These are phyloP conservation scores for Capronia epimyces DNA, from an alignment of 2,329 filamentous ascomycete species.

Conservation along the genomic window DNA sequence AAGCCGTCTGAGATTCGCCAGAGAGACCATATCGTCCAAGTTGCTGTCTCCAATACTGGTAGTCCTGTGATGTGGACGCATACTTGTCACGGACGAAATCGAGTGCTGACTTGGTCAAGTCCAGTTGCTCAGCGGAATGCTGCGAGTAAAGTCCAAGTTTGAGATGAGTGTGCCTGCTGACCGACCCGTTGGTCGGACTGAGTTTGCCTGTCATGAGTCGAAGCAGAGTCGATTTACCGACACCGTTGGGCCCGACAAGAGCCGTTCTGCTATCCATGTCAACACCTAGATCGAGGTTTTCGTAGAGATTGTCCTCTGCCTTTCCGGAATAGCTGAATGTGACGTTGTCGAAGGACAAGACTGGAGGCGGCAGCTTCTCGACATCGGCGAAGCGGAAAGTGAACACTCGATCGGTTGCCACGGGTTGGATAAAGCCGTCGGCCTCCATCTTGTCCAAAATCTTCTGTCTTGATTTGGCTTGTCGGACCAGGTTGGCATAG, in stretches of 20 bases:
- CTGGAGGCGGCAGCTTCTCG: conserved; percentile 96
- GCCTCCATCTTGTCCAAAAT: conserved; percentile 99
- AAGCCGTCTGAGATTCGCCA: conserved; percentile 87
- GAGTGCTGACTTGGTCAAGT: conserved; percentile 93
- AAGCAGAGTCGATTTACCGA: conserved; percentile 94
- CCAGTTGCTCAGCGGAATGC: conserved; percentile 96
- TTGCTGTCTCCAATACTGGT: conserved; percentile 99
- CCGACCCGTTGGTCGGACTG: conserved; percentile 69
- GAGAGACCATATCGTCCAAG: conserved; percentile 89
- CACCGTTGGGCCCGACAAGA: conserved; percentile 96
- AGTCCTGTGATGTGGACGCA: conserved; percentile 80
- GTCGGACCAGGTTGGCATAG: conserved; percentile 96
- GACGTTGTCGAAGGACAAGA: conserved; percentile 92
- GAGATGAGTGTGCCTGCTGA: conserved; percentile 92
- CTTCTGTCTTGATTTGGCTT: conserved; percentile 99
- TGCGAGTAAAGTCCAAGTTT: conserved; percentile 98
- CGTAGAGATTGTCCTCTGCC: conserved; percentile 84
- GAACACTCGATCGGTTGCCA: conserved; percentile 79
- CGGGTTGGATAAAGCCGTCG: conserved; percentile 94
- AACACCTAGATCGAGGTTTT: conserved; percentile 94
- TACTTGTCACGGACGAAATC: conserved; percentile 99
- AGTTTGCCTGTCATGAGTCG: conserved; percentile 95
- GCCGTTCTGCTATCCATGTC: conserved; percentile 99
- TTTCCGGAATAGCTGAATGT: conserved; percentile 97
- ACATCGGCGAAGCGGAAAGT: conserved; percentile 98